A percentile compares a stretch with the other conserved stretches of the same genome.
Evolutionary conservation across 768 basidiomycete species (phyloP).

Genomic region (Psilocybe cyanescens): DNA sequence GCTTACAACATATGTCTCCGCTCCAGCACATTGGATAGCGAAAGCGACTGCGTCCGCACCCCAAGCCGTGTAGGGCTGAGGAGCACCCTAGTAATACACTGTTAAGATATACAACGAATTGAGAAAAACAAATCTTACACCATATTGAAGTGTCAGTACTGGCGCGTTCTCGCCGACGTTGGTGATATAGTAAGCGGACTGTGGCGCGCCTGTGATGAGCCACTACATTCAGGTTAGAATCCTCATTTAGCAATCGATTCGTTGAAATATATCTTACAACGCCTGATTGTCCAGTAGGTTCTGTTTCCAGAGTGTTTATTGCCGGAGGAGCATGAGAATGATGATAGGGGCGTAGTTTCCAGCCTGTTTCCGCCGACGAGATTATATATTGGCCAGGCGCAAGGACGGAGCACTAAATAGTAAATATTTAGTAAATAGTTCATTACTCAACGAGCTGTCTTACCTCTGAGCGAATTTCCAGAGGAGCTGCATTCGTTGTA

Average conservation of each 20-base stretch:
- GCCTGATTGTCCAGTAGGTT: slow-evolving; percentile 1
- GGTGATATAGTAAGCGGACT: slow-evolving; percentile 3
- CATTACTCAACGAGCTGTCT: too few relatives aligned
- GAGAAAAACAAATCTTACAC: background rate
- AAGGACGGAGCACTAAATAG: slow-evolving; percentile 2
- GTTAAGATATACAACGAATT: too few relatives aligned
- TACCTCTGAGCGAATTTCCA: background rate
- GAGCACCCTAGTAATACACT: background rate
- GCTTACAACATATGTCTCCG: slow-evolving; percentile 7
- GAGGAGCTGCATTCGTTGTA: background rate
- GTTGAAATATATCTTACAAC: background rate
- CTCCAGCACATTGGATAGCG: slow-evolving; percentile 9
- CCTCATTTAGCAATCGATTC: too few relatives aligned
- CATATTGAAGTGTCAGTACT: slow-evolving; percentile 3
- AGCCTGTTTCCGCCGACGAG: background rate
- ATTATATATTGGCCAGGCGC: slow-evolving; percentile 4
- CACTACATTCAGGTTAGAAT: background rate
- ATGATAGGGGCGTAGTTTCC: slow-evolving; percentile 8
- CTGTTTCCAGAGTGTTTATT: background rate
- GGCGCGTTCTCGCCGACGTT: slow-evolving; percentile 3
- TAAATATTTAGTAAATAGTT: too few relatives aligned
- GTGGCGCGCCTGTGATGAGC: slow-evolving; percentile 2
- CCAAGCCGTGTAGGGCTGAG: slow-evolving; percentile 4
- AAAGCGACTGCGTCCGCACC: background rate
- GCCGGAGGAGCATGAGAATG: slow-evolving; percentile 7